Evolutionary conservation across 192 early-diverging fungal genomes (phyloP).

Genomic region (Mortierella alpina): DNA sequence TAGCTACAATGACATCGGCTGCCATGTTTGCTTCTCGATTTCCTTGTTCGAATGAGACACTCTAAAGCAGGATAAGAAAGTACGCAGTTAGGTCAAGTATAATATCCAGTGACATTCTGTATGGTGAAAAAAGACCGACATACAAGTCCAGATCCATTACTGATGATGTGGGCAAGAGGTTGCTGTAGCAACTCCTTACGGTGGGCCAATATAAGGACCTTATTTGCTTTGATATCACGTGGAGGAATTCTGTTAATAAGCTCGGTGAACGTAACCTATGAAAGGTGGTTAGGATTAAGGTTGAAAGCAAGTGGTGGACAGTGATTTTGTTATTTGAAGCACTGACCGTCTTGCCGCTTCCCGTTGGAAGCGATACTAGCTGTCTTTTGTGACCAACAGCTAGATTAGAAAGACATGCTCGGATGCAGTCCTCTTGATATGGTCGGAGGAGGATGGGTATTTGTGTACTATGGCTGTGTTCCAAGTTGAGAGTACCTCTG

Average conservation of each 20-base stretch:
- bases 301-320: too few species aligned
- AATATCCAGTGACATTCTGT: not conserved
- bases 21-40: constrained; percentile 56
- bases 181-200: constrained; percentile 85
- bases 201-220: constrained; percentile 84
- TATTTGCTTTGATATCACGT: constrained; percentile 66
- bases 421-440: too few species aligned
- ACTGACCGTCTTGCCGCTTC: too few species aligned
- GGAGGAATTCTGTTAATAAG: constrained; percentile 72
- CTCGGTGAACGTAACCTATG: constrained; percentile 76
- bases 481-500: too few species aligned
- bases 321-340: too few species aligned
- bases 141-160: not conserved
- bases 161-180: constrained; percentile 64
- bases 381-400: too few species aligned
- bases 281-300: too few species aligned
- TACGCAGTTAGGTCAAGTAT: not conserved
- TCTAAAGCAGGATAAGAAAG: constrained; percentile 48
- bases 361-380: too few species aligned
- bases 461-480: too few species aligned
- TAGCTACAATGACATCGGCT: constrained; percentile 77
- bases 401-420: too few species aligned
- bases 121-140: not conserved
- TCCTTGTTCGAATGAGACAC: constrained; percentile 74
- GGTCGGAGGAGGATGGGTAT: too few species aligned